phyloP scores from a whole-genome alignment of 139 green algal genomes.

The Picochlorum sp. region DNA sequence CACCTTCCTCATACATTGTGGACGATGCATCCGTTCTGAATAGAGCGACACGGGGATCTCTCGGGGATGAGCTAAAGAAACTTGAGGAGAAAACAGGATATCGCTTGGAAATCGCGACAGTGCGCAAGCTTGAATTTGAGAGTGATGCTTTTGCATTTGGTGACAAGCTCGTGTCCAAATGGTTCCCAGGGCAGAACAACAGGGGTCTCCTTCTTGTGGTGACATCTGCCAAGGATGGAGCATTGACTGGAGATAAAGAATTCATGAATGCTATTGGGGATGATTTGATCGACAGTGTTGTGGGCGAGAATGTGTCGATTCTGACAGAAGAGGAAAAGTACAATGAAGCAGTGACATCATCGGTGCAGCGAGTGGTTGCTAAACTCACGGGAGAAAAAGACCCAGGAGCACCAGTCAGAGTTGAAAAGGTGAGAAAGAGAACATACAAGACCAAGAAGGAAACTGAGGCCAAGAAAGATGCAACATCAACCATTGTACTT shows the following conservation, averaged over 20 bases:
- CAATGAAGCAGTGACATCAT: conserved; percentile 53
- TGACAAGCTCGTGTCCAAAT: conserved; percentile 76
- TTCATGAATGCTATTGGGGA: conserved; percentile 86
- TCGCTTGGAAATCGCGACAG: conserved; percentile 80
- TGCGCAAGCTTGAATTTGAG: conserved; percentile 93
- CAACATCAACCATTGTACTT: conserved; percentile 77
- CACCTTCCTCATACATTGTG: conserved; percentile 69
- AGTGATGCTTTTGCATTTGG: conserved; percentile 87
- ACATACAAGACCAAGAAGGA: conserved; percentile 88
- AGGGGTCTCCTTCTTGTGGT: conserved; percentile 91
- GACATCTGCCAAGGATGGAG: conserved; percentile 88
- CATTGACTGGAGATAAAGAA: conserved; percentile 71
- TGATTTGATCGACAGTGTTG: conserved; percentile 83
- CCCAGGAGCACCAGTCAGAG: conserved; percentile 29
- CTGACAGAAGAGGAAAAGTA: conserved; percentile 64
- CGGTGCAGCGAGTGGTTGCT: conserved; percentile 74
- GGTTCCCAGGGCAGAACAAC: conserved; percentile 78
- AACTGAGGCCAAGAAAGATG: conserved; percentile 64
- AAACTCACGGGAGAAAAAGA: conserved; percentile 66
- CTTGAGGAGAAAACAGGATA: conserved; percentile 80
- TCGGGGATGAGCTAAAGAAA: conserved; percentile 64
- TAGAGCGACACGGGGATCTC: conserved; percentile 53
- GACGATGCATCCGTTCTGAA: conserved; percentile 84
- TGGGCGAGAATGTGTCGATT: conserved; percentile 90
- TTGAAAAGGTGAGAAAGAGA: conserved; percentile 45